Conservation (phyloP, 179 eudicot species). For the Camellia oleifera region DNA sequence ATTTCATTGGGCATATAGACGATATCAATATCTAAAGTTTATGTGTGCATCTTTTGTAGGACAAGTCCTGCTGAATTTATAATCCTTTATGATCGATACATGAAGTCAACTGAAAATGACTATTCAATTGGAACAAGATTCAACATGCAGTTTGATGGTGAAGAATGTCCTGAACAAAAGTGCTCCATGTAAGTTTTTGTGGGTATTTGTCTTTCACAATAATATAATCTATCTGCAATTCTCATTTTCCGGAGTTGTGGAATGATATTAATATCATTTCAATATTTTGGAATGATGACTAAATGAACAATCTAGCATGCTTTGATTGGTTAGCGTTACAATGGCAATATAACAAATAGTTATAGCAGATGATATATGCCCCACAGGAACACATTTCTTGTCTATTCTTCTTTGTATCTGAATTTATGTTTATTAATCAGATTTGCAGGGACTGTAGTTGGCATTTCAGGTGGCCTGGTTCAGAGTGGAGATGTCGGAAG, state of each 20-base stretch:
- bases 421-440: constrained; percentile 16
- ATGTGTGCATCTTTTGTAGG: constrained; percentile 12
- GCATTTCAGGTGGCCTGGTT: constrained; percentile 20
- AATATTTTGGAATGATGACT: background rate
- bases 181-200: constrained; percentile 3
- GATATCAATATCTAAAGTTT: background rate
- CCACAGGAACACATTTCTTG: background rate
- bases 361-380: background rate
- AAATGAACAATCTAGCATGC: background rate
- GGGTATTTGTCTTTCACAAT: background rate
- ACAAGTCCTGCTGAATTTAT: constrained; percentile 21
- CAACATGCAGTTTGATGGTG: constrained; percentile 23
- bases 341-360: background rate
- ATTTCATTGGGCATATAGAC: background rate
- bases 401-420: background rate
- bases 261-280: background rate
- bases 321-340: background rate
- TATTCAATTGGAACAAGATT: constrained; percentile 27
- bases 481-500: constrained; percentile 27
- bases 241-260: background rate
- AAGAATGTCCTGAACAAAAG: constrained; percentile 15
- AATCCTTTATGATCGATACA: constrained; percentile 19
- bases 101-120: constrained; percentile 21
- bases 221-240: background rate
- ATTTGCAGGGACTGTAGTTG: constrained; percentile 22